phyloP scores from a whole-genome alignment of 768 basidiomycete genomes.

The Hypsizygus marmoreus region DNA sequence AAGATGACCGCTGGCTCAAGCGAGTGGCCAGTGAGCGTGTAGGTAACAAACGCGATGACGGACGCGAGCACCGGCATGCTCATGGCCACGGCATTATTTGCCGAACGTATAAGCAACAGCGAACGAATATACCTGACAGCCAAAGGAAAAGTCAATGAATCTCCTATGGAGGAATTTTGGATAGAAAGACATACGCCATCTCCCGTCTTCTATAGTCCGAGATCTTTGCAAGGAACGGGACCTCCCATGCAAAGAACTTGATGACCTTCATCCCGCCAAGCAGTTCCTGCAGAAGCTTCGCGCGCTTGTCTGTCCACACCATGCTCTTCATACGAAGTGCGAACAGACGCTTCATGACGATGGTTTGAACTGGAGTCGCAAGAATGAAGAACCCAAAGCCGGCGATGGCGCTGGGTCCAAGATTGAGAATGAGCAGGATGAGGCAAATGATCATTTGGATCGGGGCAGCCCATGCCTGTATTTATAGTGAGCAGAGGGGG shows the following conservation, averaged over 20 bases:
- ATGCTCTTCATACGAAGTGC: conserved; percentile 70
- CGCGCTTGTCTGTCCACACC: conserved; percentile 89
- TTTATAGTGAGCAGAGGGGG: neutral
- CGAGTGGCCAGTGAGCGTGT: conserved; percentile 68
- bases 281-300: conserved; percentile 87
- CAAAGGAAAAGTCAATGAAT: conserved; percentile 1
- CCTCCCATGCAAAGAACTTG: conserved; percentile 91
- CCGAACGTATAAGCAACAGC: conserved; percentile 65
- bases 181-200: conserved; percentile 49
- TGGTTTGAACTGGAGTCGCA: conserved; percentile 71
- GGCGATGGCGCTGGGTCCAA: conserved; percentile 64
- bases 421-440: conserved; percentile 67
- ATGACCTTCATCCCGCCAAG: conserved; percentile 89
- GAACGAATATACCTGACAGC: conserved; percentile 59
- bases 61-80: conserved; percentile 79
- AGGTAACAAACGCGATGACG: conserved; percentile 75
- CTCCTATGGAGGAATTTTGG: neutral
- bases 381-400: conserved; percentile 66
- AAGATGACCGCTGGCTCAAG: conserved; percentile 77
- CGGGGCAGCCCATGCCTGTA: conserved; percentile 66
- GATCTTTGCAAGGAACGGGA: conserved; percentile 76
- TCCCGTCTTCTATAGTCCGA: conserved; percentile 71
- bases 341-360: conserved; percentile 75
- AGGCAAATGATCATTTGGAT: conserved; percentile 82
- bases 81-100: conserved; percentile 67